Conservation (phyloP, 176 grass and related monocot species). For the Microstegium vimineum region DNA sequence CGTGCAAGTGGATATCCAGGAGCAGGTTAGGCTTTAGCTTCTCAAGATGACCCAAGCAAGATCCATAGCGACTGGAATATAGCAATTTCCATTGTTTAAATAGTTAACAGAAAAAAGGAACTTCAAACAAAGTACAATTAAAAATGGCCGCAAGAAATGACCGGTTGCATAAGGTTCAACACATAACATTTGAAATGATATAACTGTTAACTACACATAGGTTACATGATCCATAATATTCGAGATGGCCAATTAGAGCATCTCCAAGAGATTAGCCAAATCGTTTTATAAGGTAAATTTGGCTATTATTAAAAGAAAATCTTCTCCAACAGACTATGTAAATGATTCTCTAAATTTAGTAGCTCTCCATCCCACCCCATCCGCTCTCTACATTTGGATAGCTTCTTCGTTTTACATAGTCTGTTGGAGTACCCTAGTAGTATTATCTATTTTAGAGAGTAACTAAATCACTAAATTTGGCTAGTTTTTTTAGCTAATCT, state of each 20-base stretch:
- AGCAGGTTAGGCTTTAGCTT: constrained; percentile 77
- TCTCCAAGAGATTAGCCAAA: too few species aligned
- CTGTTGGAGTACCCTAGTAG: too few species aligned
- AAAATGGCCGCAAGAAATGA: background rate
- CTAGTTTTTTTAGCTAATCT: too few species aligned
- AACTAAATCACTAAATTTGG: too few species aligned
- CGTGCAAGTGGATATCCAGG: constrained; percentile 64
- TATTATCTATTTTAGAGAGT: too few species aligned
- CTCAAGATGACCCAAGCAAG: constrained; percentile 67
- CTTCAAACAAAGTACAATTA: background rate
- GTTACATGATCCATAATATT: background rate
- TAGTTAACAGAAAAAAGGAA: background rate
- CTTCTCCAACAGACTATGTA: too few species aligned
- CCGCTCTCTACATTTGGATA: too few species aligned
- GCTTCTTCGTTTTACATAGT: too few species aligned
- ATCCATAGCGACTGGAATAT: constrained; percentile 56
- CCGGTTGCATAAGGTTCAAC: background rate
- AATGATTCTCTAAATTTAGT: too few species aligned
- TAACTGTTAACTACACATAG: background rate
- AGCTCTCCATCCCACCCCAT: too few species aligned
- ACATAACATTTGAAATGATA: background rate
- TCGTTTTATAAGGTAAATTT: too few species aligned
- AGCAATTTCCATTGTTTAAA: constrained; percentile 19
- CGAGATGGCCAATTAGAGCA: background rate
- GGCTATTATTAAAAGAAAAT: too few species aligned